Percentiles rank a stretch among this genome's conserved stretches.
These are phyloP conservation scores for Dendrobium nobile DNA, from an alignment of 106 monocot genomes.

Conservation along the genomic window DNA sequence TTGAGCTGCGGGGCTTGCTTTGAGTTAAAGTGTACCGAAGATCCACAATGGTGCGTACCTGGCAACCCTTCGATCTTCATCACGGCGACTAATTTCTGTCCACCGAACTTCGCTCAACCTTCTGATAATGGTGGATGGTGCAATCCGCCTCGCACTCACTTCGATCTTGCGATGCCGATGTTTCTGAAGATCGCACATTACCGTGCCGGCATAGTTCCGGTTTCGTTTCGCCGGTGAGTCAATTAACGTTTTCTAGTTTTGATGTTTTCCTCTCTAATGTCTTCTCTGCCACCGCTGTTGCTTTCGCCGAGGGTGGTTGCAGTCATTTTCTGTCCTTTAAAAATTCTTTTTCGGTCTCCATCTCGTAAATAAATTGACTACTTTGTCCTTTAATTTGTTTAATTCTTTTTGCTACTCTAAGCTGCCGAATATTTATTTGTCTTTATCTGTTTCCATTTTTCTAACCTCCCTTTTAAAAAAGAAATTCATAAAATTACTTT, in stretches of 20 bases:
- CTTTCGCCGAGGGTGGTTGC: no score
- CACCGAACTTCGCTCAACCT: constrained; percentile 60
- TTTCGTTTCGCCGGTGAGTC: constrained; percentile 29
- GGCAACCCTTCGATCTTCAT: constrained; percentile 64
- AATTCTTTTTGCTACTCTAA: no score
- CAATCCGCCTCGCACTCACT: constrained; percentile 36
- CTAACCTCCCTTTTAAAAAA: no score
- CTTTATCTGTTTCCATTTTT: no score
- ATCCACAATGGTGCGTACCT: constrained; percentile 49
- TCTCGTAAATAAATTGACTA: no score
- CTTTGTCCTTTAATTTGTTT: no score
- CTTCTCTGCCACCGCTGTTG: not conserved
- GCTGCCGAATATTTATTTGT: no score
- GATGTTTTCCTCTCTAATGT: not conserved
- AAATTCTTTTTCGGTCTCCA: no score
- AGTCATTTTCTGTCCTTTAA: no score
- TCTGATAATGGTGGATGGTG: constrained; percentile 50
- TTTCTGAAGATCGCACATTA: constrained; percentile 45
- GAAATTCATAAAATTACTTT: no score
- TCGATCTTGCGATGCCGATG: constrained; percentile 45
- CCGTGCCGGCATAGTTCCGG: constrained; percentile 40
- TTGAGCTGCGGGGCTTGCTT: constrained; percentile 61
- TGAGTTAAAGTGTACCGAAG: constrained; percentile 58
- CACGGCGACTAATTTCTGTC: constrained; percentile 79
- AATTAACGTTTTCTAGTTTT: not conserved